Evolutionary conservation across 2,329 filamentous ascomycete genomes (phyloP), one percentile per base, ranked within the genome.

Genomic region (Pezicula neosporulosa): DNA sequence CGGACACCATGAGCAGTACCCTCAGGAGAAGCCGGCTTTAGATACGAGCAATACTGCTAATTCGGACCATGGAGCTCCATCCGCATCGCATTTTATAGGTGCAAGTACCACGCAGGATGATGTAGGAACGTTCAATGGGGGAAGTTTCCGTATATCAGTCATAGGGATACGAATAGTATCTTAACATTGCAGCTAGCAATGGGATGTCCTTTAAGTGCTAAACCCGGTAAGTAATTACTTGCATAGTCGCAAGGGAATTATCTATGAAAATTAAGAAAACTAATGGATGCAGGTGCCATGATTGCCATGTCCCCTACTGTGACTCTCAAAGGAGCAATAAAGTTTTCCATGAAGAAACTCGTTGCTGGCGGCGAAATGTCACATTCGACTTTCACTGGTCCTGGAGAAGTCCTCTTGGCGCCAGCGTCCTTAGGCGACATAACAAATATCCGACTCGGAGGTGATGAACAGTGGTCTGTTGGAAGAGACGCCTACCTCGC

Each of bases 91-190:
- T 51, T 91, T 93, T 57, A 68, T 76, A 6, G 89, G 88, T 28
- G 83, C 80, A 0, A 70, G 71, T 30, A 74, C 86, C 1, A 78
- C 80, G 1, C 76, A 83, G 28, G 94, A 97, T 68, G 92, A 96
- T 60, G 83, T 96, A 2, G 94, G 94, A n/a, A 94, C 88, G 0
- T 99, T 97, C 76, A 97, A 97, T 66, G 94, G 94, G 15, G 94
- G 94, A 12, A 93, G 89, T 65, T 99, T 93, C 68, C 81, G 94
- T 41, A 91, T 97, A 91, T 97, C 66, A 94, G 89, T 63, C 94
- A 99, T 66, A 81, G 94, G 19, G 91, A 97, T 68, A 86, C 83
- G 52, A 99, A 97, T 68, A 91, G 89, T 1, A 86, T 97, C 59
- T 70, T 97, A 55, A 97, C 92, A 0, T 71, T 97, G 19, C 93